A percentile compares a stretch with the other conserved stretches of the same genome.
phyloP scores from a whole-genome alignment of 345 rosid species.

The Nephelium lappaceum region DNA sequence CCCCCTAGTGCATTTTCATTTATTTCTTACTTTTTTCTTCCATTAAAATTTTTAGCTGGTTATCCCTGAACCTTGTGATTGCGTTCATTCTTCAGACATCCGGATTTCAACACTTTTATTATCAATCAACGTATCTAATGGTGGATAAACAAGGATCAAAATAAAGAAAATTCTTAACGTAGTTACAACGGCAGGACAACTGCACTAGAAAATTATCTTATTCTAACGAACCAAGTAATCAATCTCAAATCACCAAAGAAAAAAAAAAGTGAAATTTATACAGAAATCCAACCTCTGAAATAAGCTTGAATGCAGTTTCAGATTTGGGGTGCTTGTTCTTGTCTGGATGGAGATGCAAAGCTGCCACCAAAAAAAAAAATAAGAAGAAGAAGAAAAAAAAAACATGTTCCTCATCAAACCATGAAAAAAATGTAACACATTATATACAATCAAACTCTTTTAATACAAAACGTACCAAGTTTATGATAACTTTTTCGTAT shows the following conservation, averaged over 20 bases:
- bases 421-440: not conserved
- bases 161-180: too few relatives aligned
- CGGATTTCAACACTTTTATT: not conserved
- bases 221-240: not conserved
- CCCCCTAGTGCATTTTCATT: not conserved
- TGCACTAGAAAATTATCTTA: too few relatives aligned
- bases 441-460: not conserved
- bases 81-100: not conserved
- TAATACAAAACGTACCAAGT: constrained; percentile 52
- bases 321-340: constrained; percentile 88
- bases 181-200: too few relatives aligned
- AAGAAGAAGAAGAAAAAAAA: not conserved
- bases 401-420: not conserved
- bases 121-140: not conserved
- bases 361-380: constrained; percentile 34
- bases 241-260: not conserved
- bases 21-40: not conserved
- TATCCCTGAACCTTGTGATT: constrained; percentile 4
- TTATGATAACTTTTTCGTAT: constrained; percentile 70
- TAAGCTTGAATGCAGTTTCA: constrained; percentile 87
- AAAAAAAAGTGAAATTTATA: not conserved
- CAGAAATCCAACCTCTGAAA: constrained; percentile 67
- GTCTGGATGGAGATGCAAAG: constrained; percentile 92
- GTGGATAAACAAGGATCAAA: too few relatives aligned
- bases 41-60: not conserved